A percentile compares a stretch with the other conserved stretches of the same genome.
Conservation (phyloP, 1,139 yeast species). For the Yamadazyma diddensiae region DNA sequence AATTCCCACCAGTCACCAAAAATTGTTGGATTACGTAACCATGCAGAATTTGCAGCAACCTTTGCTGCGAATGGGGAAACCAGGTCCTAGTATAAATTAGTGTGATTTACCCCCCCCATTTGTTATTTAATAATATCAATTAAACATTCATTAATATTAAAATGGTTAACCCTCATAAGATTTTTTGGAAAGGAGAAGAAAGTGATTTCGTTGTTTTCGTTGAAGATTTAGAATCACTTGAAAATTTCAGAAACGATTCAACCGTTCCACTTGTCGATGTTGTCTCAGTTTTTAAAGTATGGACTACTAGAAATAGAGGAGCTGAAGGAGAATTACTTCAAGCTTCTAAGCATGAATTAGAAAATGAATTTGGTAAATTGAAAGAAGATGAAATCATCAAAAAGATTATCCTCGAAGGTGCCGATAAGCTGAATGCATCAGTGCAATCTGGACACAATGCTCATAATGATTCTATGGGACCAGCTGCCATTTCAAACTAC, state of each 20-base stretch:
- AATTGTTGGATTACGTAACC: not conserved
- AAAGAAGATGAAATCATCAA: constrained; percentile 49
- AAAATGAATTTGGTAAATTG: constrained; percentile 62
- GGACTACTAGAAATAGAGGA: constrained; percentile 61
- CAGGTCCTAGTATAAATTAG: not conserved
- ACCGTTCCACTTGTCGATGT: constrained; percentile 62
- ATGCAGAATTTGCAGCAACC: constrained; percentile 1
- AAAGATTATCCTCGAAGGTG: constrained; percentile 55
- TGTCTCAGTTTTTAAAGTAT: constrained; percentile 64
- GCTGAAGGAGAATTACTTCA: constrained; percentile 68
- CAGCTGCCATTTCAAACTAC: constrained; percentile 28
- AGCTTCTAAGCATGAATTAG: constrained; percentile 66
- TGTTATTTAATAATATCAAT: constrained; percentile 17
- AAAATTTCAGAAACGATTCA: constrained; percentile 50
- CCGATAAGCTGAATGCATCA: constrained; percentile 33
- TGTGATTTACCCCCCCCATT: not conserved
- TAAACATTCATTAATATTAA: constrained; percentile 37
- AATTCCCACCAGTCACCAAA: not conserved
- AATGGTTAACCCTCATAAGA: constrained; percentile 37
- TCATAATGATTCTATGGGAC: constrained; percentile 41
- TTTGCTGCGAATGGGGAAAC: constrained; percentile 1
- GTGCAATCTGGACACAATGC: constrained; percentile 19
- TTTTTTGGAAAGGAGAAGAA: constrained; percentile 63
- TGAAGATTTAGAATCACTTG: constrained; percentile 49
- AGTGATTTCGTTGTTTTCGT: constrained; percentile 66